Evolutionary conservation across 805 yeast genomes (phyloP), one percentile per base, ranked within the genome.

Genomic region (Saturnispora bothae): DNA sequence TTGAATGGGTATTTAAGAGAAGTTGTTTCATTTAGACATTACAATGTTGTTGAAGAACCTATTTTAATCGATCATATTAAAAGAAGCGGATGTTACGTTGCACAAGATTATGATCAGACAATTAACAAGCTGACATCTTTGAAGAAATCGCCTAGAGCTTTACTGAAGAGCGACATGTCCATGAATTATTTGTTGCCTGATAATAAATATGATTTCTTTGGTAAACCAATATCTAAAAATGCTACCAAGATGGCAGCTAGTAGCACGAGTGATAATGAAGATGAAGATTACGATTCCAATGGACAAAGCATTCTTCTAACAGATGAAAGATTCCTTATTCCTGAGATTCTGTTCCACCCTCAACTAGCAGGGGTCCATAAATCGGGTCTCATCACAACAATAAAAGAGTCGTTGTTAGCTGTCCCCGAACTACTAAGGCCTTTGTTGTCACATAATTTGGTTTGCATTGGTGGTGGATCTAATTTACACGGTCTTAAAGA

Each of bases 11-110:
- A 79, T 35, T 58, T 94, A 37, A 69, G 86, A 45, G 97, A 92
- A 52, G 68, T 83, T 34, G 73, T 89, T 10, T 84, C 96, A 2
- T 92, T 82, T 53, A 67, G 96, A 38, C 92, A 92, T 61, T 92
- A 88, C 56, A 89, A 92, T 52, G 86, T 92, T 48, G 77, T 84
- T 53, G 96, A 92, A 43, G 99, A 94, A 57, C 79, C 95, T 0
- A 65, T 82, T 3, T 60, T 92, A 33, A 78, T 92, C 34, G 84
- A 86, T 52, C 77, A 81, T 34, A 82, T 94, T 47, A 92, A 92
- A 52, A 96, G 88, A 52, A 65, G 71, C 42, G 63, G 89, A 27
- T 69, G 83, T 56, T 76, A 73, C 63, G 73, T 83, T n/a, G 75
- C 89, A 0, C 44, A 48, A 16, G 73, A 82, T 48, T 83, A 76